Evolutionary conservation across 164 flowering plant genomes (phyloP), one percentile per base, ranked within the genome.

Genomic region (Stephania yunnanensis): DNA sequence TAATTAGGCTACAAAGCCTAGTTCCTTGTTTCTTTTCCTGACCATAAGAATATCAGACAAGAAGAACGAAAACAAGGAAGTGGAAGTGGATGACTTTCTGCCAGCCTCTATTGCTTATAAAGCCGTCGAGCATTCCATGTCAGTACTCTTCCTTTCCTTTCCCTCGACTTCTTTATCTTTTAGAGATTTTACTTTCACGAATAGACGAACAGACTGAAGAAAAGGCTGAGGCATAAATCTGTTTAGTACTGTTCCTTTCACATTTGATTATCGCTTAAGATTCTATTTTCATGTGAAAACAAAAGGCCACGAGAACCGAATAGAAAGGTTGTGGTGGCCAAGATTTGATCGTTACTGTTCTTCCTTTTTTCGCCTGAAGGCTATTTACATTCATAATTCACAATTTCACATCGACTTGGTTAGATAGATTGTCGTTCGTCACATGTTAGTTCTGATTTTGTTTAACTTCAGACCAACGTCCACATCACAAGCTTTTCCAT

Each of bases 21-120:
- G 22, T 44, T 45, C 25, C 65, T 19, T 45, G 31, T 25, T 69
- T 7, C 72, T 75, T 77, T 29, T 80, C 86, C 84, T 87, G 44
- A 85, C 71, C 4, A 77, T 66, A 22, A 48, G 12, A 73, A 73
- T 45, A 20, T 81, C 78, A 91, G 96, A 91, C 83, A 90, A 90
- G 92, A 91, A 91, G 74, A 91, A 91, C 79, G 96, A 91, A 84
- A 91, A 91, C 85, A 91, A 91, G 79, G 92, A 91, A 81, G 96
- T 91, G 70, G 96, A 93, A 58, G 96, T 90, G 30, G 77, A 90
- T 69, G 91, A 91, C 70, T 91, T 91, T 81, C 83, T 91, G 73
- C 93, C 96, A n/a, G 86, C 93, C 25, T 45, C 89, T 71, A 74
- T 76, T 73, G 93, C 93, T 68, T 84, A 78, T 79, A 84, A 87